Base-by-base conservation (phyloP, 2,329 filamentous ascomycete species). In the Lasiodiplodia theobromae region DNA sequence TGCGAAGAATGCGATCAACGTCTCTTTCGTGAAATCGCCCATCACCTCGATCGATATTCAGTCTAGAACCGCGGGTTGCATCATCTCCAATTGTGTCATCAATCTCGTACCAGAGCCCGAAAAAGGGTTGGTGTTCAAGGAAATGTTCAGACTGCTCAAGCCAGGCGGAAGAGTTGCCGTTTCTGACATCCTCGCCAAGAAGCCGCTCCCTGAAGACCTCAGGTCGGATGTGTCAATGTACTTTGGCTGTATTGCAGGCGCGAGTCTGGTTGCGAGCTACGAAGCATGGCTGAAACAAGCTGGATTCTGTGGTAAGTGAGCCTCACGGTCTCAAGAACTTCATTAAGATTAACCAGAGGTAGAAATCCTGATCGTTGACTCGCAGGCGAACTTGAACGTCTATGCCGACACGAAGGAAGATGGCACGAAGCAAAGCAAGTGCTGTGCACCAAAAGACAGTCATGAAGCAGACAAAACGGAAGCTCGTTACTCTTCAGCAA, bases 241-340 rank as follows among this genome's bases (percentile, higher is more conserved):
- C 73, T 85, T 89, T 2, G 88, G 88, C 0, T 91, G 88, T 69
- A 81, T 90, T 34, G 82, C 86, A 1, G 87, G 88, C 0, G 87
- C 88, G 0, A 88, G 86, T 70, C 74, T 78, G 68, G 80, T 87
- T 0, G 71, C 40, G 1, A 81, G 86, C 65, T 90, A 90, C 76
- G 80, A 87, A 67, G 44, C 57, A 8, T 89, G 83, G 74, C 74
- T 91, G 37, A 62, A 63, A 4, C 73, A 82, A 14, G 47, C 47
- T 51, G 47, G 47, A 51, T 51, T 51, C 18, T 2, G 16, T 10
- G 47, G 47, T 51, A 21, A 18, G 16, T 21, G 10, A 4, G 47
- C 23, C 3, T n/a, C 10, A 8, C 47, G n/a, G 47, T 11, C n/a
- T 28, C 5, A 1, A 28, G 28, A 28, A 28, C 28, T 28, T 6